Conservation (phyloP, 352 stramenopile species). For the Globisporangium nagaii region DNA sequence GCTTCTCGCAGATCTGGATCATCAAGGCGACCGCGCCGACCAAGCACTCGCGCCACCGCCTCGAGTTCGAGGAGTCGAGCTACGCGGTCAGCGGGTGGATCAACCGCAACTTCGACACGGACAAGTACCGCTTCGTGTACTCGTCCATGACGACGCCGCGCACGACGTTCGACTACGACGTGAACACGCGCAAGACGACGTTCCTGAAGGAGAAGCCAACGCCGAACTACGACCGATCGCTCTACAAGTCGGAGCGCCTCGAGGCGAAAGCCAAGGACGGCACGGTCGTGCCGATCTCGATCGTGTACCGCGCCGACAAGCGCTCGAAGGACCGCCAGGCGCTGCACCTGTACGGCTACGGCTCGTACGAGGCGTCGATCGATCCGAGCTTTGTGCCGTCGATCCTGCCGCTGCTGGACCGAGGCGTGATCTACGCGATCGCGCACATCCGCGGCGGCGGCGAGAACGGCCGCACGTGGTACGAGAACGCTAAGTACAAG, state of each 20-base stretch:
- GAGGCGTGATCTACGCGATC: constrained; percentile 95
- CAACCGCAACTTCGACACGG: constrained; percentile 87
- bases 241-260: constrained; percentile 91
- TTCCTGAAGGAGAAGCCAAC: constrained; percentile 92
- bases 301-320: constrained; percentile 74
- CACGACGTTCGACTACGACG: constrained; percentile 84
- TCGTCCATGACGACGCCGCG: constrained; percentile 91
- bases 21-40: constrained; percentile 47
- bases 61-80: constrained; percentile 88
- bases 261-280: constrained; percentile 85
- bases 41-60: constrained; percentile 44
- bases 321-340: constrained; percentile 50
- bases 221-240: constrained; percentile 89
- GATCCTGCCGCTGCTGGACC: constrained; percentile 92
- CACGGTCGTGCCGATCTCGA: constrained; percentile 76
- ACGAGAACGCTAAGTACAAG: constrained; percentile 95
- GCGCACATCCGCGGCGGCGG: constrained; percentile 96
- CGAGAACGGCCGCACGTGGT: constrained; percentile 98
- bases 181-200: constrained; percentile 45
- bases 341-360: constrained; percentile 94
- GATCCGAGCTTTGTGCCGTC: constrained; percentile 90
- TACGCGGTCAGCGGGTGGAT: constrained; percentile 78
- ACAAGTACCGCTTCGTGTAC: constrained; percentile 89
- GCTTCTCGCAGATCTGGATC: constrained; percentile 84
- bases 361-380: constrained; percentile 93